Base-by-base conservation (phyloP, 2,329 filamentous ascomycete species). In the Dryadomyces quercus-mongolicae region DNA sequence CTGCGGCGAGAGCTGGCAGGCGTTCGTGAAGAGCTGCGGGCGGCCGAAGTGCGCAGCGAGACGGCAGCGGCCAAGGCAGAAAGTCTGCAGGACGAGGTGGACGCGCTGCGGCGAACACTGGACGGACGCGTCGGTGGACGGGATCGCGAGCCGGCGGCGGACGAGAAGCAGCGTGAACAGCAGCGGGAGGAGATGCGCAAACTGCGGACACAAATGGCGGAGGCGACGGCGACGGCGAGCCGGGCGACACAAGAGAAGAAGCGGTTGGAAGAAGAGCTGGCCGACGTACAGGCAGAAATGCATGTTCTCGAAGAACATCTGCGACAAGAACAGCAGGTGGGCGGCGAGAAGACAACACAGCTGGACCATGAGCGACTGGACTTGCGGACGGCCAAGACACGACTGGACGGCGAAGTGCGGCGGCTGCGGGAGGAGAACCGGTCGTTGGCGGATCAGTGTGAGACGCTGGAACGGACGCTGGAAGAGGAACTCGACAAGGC, bases 11-110 rank as follows among this genome's bases (percentile, higher is more conserved):
- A 91, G 61, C 69, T 90, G 3, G 80, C 84, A 2, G 69, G 73
- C 8, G 76, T 83, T 9, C 80, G 79, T 53, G 85, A 90, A 59
- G 82, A 89, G 54, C 74, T 90, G 9, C 80, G 85, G n/a, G 73
- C 84, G 51, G 78, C 79, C 25, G 80, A 83, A 59, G 74, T 84
- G 21, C 81, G 84, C 59, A 76, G 81, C 63, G 77, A 81, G 59
- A 65, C 74, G 1, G 74, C 87, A 56, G 72, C 74, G 50, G 83
- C 86, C 59, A 88, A 82, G 64, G 72, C 83, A 2, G 79, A 85
- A 55, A 75, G 76, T 8, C 66, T 91, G 20, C 85, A 91, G 63
- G 86, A 90, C 59, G 86, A 90, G 64, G 74, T 89, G n/a, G 82
- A 88, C 53, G 79, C 88, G 31, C 69, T 91, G 15, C 85, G 89